Percentiles rank a stretch among this genome's conserved stretches.
Conservation (phyloP, 176 grass and related monocot species). For the Phyllostachys edulis region DNA sequence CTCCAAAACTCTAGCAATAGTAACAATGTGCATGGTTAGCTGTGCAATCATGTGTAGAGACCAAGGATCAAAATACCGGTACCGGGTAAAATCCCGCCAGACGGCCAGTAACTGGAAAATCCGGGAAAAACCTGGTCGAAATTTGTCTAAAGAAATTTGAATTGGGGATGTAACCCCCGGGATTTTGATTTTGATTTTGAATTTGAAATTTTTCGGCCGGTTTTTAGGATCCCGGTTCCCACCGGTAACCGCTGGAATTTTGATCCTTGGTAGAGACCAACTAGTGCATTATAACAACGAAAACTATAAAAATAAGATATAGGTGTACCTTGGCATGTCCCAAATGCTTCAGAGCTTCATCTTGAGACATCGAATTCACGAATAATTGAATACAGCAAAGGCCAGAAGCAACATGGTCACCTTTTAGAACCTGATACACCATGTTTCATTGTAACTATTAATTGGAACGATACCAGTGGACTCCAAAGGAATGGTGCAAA, state of each 20-base stretch:
- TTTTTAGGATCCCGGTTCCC: no score
- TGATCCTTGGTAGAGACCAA: not conserved
- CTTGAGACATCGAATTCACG: constrained; percentile 88
- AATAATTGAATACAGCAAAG: constrained; percentile 94
- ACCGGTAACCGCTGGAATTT: no score
- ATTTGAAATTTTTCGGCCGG: no score
- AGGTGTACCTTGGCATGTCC: constrained; percentile 72
- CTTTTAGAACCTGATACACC: constrained; percentile 77
- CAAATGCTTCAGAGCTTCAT: constrained; percentile 90
- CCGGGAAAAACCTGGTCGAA: no score
- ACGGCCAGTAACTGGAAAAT: no score
- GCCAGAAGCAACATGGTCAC: constrained; percentile 89
- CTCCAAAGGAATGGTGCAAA: constrained; percentile 19
- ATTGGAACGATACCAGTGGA: constrained; percentile 11
- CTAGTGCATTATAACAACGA: constrained; percentile 22
- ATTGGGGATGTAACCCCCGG: no score
- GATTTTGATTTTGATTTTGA: no score
- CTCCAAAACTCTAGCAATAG: not conserved
- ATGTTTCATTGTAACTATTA: constrained; percentile 29
- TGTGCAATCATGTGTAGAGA: constrained; percentile 19
- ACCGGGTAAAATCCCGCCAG: no score
- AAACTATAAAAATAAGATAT: constrained; percentile 2
- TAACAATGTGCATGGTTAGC: not conserved
- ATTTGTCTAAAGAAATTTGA: no score
- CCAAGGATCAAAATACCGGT: no score